These are phyloP conservation scores for Hymenotorrendiella dingleyae DNA, from an alignment of 2,329 filamentous ascomycete species.

Conservation along the genomic window DNA sequence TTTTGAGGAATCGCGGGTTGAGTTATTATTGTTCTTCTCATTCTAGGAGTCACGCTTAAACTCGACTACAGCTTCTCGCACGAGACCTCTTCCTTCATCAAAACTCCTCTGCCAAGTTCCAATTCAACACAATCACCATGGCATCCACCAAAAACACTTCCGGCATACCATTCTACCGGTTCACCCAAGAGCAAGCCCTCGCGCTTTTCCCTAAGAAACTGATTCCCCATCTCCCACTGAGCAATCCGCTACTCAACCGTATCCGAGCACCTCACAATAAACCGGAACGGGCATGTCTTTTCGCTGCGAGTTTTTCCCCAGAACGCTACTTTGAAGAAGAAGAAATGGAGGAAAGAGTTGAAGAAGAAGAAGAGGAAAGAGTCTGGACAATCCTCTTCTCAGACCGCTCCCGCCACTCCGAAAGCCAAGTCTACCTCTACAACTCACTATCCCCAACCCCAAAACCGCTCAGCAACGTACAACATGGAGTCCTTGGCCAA, in stretches of 20 bases:
- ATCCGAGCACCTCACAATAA: constrained; percentile 26
- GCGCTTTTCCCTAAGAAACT: constrained; percentile 20
- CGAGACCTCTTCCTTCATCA: too few species aligned
- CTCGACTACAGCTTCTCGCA: too few species aligned
- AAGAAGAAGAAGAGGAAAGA: too few species aligned
- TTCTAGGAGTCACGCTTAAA: too few species aligned
- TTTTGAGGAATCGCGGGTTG: too few species aligned
- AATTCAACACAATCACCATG: too few species aligned
- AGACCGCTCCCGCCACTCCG: constrained; percentile 25
- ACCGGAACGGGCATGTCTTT: constrained; percentile 24
- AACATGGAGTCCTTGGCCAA: constrained; percentile 1
- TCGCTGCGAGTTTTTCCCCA: constrained; percentile 25
- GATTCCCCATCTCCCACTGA: constrained; percentile 21
- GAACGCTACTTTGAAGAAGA: constrained; percentile 5
- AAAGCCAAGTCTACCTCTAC: constrained; percentile 29
- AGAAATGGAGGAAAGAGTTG: too few species aligned
- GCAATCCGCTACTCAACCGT: constrained; percentile 26
- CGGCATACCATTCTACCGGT: too few species aligned
- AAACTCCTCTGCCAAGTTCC: too few species aligned
- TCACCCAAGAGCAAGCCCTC: constrained; percentile 18
- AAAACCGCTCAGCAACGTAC: constrained; percentile 9
- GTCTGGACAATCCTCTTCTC: constrained; percentile 27
- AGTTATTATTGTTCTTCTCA: too few species aligned
- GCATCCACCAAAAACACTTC: too few species aligned
- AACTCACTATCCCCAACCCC: constrained; percentile 19